These are phyloP conservation scores for Zoysia matrella DNA, from an alignment of 202 grass and related monocot genomes.

Conservation along the genomic window DNA sequence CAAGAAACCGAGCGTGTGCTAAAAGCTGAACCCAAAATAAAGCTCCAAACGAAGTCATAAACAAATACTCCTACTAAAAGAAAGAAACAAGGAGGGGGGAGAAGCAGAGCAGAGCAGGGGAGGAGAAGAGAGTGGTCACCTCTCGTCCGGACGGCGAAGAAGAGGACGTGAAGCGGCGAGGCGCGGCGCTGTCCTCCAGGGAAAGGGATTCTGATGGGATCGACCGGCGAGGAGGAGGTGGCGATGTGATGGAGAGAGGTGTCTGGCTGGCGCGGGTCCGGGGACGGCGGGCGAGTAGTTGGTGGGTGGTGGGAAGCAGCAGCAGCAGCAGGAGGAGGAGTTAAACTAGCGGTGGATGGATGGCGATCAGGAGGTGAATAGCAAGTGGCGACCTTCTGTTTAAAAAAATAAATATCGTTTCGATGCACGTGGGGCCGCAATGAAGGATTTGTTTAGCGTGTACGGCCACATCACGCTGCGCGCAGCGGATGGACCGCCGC, in stretches of 20 bases:
- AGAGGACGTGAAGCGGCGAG: neutral
- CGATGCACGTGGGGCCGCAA: neutral
- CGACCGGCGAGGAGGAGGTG: neutral
- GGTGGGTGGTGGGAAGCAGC: conserved; percentile 13
- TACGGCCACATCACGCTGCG: conserved; percentile 17
- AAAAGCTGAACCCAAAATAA: neutral
- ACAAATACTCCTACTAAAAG: neutral
- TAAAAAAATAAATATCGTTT: neutral
- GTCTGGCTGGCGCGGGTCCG: neutral
- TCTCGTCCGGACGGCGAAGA: conserved; percentile 4
- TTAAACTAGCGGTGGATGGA: conserved; percentile 37
- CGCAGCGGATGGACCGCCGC: conserved; percentile 12
- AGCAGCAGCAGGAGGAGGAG: too few relatives aligned
- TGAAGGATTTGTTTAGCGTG: neutral
- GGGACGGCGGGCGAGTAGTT: neutral
- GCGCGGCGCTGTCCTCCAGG: neutral
- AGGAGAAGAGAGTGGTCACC: neutral
- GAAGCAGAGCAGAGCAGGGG: neutral
- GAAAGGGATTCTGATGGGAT: conserved; percentile 11
- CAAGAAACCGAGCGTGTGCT: neutral
- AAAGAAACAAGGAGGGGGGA: neutral
- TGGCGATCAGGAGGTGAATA: neutral
- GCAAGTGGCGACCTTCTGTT: conserved; percentile 29
- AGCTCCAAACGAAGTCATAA: neutral
- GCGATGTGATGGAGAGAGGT: neutral